These are phyloP conservation scores for Phytophthora fragariae DNA, from an alignment of 352 stramenopile genomes.

Conservation along the genomic window DNA sequence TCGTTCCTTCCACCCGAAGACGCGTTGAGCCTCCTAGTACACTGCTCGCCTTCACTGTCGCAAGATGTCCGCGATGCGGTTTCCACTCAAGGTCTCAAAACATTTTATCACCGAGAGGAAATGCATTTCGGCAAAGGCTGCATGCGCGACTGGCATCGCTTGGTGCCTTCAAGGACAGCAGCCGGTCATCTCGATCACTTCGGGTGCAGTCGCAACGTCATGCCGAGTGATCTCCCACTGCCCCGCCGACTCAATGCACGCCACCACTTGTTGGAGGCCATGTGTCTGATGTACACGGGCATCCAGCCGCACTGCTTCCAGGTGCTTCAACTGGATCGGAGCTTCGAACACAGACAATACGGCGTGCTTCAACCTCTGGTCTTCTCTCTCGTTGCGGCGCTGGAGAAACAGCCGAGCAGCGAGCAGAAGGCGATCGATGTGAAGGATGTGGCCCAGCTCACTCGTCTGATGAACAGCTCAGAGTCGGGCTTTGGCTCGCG, in stretches of 20 bases:
- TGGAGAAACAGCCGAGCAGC: conserved; percentile 15
- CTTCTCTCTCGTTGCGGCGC: conserved; percentile 23
- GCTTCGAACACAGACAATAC: conserved; percentile 38
- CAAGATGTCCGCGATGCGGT: conserved; percentile 35
- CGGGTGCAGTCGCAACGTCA: background rate
- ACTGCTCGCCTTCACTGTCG: conserved; percentile 23
- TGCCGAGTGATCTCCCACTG: conserved; percentile 18
- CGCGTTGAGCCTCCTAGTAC: conserved; percentile 22
- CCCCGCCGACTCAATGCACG: conserved; percentile 30
- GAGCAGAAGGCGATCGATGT: conserved; percentile 23
- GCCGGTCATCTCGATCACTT: conserved; percentile 9
- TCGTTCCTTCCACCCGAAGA: conserved; percentile 36
- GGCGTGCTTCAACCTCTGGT: conserved; percentile 29
- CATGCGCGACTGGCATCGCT: conserved; percentile 27
- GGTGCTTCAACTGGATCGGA: conserved; percentile 39
- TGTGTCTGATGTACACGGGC: conserved; percentile 38
- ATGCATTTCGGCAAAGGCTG: conserved; percentile 32
- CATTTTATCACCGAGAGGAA: conserved; percentile 28
- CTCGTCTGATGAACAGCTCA: conserved; percentile 23
- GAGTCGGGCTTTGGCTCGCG: conserved; percentile 22
- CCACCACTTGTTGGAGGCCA: conserved; percentile 34
- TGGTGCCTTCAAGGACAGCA: conserved; percentile 22
- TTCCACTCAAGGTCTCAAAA: conserved; percentile 34
- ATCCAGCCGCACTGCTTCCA: conserved; percentile 37
- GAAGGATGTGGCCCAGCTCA: conserved; percentile 29